Percentiles rank a stretch among this genome's conserved stretches.
Evolutionary conservation across 495 filamentous ascomycete species (phyloP).

Genomic region (Xylaria palmicola): DNA sequence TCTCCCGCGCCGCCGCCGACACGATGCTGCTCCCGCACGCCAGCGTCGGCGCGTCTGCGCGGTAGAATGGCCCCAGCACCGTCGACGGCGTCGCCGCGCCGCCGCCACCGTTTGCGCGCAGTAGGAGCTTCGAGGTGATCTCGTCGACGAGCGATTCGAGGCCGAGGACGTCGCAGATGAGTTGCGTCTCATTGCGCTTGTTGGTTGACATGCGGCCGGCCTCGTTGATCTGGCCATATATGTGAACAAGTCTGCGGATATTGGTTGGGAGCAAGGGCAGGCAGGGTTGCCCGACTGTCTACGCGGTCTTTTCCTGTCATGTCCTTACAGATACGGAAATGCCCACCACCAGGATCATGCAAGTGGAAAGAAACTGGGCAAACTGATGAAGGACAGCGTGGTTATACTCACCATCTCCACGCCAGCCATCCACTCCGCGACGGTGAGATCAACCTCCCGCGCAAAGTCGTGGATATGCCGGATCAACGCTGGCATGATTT

Average conservation of each 20-base stretch:
- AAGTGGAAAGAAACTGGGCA: not conserved
- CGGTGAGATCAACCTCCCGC: slow-evolving; percentile 57
- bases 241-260: slow-evolving; percentile 7
- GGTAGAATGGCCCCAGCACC: slow-evolving; percentile 78
- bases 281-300: not conserved
- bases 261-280: not conserved
- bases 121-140: slow-evolving; percentile 64
- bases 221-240: slow-evolving; percentile 58
- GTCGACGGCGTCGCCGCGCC: slow-evolving; percentile 63
- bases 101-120: slow-evolving; percentile 34
- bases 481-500: slow-evolving; percentile 54
- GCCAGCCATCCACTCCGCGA: slow-evolving; percentile 52
- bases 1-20: slow-evolving; percentile 17
- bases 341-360: not conserved
- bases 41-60: slow-evolving; percentile 62
- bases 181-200: slow-evolving; percentile 70
- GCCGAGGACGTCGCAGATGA: slow-evolving; percentile 70
- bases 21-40: slow-evolving; percentile 65
- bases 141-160: slow-evolving; percentile 75
- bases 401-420: slow-evolving; percentile 38
- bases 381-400: not conserved
- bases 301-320: not conserved
- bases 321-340: not conserved
- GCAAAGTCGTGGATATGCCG: slow-evolving; percentile 60
- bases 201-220: slow-evolving; percentile 70